These are phyloP conservation scores for Nymphaea colorata DNA, from an alignment of 164 flowering plant genomes.

Conservation along the genomic window DNA sequence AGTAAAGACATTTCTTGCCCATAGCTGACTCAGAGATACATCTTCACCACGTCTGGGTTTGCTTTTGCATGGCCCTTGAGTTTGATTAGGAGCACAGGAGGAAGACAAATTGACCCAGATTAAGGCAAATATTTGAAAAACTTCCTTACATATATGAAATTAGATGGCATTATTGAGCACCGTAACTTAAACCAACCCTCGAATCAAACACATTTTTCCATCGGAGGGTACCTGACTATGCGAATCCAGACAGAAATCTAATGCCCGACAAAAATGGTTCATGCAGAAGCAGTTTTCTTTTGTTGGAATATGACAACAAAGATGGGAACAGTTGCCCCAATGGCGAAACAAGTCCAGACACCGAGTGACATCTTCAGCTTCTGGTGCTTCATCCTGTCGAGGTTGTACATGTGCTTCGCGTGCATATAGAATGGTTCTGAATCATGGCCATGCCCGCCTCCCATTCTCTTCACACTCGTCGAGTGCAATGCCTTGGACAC, in stretches of 20 bases:
- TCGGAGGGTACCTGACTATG: too few relatives aligned
- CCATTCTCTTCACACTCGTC: slow-evolving; percentile 74
- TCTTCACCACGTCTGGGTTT: too few relatives aligned
- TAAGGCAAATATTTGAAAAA: too few relatives aligned
- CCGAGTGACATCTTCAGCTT: slow-evolving; percentile 46
- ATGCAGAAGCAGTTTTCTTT: slow-evolving; percentile 77
- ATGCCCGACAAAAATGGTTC: slow-evolving; percentile 3
- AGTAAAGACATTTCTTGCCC: too few relatives aligned
- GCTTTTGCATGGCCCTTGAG: too few relatives aligned
- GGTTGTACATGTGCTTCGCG: slow-evolving; percentile 94
- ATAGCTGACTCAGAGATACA: too few relatives aligned
- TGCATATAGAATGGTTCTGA: slow-evolving; percentile 70
- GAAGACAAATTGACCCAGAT: too few relatives aligned
- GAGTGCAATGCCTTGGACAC: slow-evolving; percentile 62
- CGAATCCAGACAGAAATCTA: too few relatives aligned
- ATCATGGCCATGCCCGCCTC: slow-evolving; percentile 32
- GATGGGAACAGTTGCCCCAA: slow-evolving; percentile 79
- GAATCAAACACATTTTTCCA: not conserved
- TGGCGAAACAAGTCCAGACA: slow-evolving; percentile 61
- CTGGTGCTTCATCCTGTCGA: slow-evolving; percentile 82
- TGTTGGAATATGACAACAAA: slow-evolving; percentile 88
- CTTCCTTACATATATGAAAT: too few relatives aligned
- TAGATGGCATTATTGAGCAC: too few relatives aligned
- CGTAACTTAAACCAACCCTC: not conserved
- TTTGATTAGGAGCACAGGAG: too few relatives aligned